Conservation (phyloP, 1,284 basidiomycete species). For the Melanopsichium pennsylvanicum region DNA sequence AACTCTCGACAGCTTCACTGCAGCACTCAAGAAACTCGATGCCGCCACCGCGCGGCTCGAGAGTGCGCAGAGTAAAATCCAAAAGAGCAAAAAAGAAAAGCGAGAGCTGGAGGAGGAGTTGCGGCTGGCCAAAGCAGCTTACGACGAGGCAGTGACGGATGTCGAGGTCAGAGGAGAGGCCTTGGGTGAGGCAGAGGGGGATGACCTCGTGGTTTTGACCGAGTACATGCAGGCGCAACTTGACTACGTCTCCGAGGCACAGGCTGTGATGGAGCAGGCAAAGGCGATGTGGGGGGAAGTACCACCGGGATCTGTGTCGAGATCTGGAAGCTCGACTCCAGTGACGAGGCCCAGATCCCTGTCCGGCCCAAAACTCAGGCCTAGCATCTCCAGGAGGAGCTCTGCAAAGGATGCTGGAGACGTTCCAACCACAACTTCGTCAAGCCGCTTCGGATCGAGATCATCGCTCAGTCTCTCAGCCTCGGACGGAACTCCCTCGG, state of each 20-base stretch:
- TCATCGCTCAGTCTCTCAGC: constrained; percentile 28
- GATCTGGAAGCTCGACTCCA: constrained; percentile 6
- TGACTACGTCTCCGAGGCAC: too few species aligned
- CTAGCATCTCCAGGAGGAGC: constrained; percentile 20
- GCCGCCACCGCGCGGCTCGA: constrained; percentile 42
- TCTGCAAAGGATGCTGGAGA: constrained; percentile 27
- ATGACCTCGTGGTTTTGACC: constrained; percentile 49
- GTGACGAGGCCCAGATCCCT: constrained; percentile 12
- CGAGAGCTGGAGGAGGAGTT: constrained; percentile 58
- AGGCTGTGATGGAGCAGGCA: constrained; percentile 43
- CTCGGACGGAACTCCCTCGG: constrained; percentile 3
- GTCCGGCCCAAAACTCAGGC: constrained; percentile 14
- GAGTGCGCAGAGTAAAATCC: constrained; percentile 46
- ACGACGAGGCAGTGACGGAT: constrained; percentile 54
- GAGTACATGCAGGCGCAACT: constrained; percentile 52
- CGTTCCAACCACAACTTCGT: constrained; percentile 1
- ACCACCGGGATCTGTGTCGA: constrained; percentile 4
- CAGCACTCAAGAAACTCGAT: constrained; percentile 50
- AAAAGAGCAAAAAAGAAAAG: constrained; percentile 61
- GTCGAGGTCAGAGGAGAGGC: constrained; percentile 46
- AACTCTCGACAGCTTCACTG: constrained; percentile 36
- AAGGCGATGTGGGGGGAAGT: constrained; percentile 29
- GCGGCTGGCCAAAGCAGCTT: constrained; percentile 49
- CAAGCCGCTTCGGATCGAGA: constrained; percentile 13
- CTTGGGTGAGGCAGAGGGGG: constrained; percentile 47